Evolutionary conservation across 2,329 filamentous ascomycete genomes (phyloP), one percentile per base, ranked within the genome.

Genomic region (Ascochyta rabiei): DNA sequence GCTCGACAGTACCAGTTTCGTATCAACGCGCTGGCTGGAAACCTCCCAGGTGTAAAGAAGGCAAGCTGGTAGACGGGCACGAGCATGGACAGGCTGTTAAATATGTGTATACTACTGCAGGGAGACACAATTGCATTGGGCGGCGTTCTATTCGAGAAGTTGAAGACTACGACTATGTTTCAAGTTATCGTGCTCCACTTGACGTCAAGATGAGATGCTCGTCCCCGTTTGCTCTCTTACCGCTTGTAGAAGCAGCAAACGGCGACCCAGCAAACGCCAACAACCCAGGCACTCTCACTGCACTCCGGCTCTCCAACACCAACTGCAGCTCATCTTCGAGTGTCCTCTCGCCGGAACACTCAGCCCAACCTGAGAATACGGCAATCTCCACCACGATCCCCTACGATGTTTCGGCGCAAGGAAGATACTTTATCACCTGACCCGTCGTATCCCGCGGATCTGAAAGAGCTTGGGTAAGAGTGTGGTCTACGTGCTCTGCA

Each of bases 1-100:
- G 12, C 15, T 18, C 13, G n/a, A 12, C 54, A 98, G 93, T 99
- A 84, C 77, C 91, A 93, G 80, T 99, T 99, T 81, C 86, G 95
- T 75, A 81, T 95, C 78, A 88, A 96, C 75, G 95, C 95, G 16
- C 79, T 97, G 60, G 88, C 84, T 28, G 95, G 95, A 45, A 86
- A 91, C 58, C 75, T 99, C 48, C 93, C 95, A 0, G 95, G 95
- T 68, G 95, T 99, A 50, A 91, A 88, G 83, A 96, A 96, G 82
- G 95, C 95, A 44, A 96, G 90, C 77, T 99, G 95, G 95, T 99
- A 90, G 43, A 43, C 38, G 33, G 42, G 40, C 13, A 15, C 51
- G 21, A 26, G 49, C 26, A 33, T 6, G 48, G 24, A 39, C 31
- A 41, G 46, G 41, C 30, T 66, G 53, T 63, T 55, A 53, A 57